Conservation (phyloP, 345 rosid genomes). For the Gossypium sturtianum region DNA sequence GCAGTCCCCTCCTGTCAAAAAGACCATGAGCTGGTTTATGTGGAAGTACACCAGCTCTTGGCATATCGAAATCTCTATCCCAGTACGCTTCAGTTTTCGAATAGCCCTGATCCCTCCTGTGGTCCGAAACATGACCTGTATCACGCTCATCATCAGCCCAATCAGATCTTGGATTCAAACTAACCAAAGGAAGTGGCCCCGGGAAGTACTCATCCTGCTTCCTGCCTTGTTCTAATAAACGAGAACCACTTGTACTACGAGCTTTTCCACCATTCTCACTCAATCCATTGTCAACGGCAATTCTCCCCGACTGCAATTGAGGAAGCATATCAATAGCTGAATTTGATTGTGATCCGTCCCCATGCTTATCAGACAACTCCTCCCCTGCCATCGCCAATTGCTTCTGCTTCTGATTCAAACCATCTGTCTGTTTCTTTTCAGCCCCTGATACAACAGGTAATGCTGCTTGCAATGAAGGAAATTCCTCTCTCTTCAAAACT, state of each 20-base stretch:
- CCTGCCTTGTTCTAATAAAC: constrained; percentile 35
- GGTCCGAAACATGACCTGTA: constrained; percentile 59
- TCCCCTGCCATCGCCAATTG: constrained; percentile 30
- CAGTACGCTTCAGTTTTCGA: constrained; percentile 56
- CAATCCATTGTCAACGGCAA: constrained; percentile 27
- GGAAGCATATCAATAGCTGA: constrained; percentile 59
- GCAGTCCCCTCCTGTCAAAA: constrained; percentile 54
- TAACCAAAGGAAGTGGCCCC: constrained; percentile 72
- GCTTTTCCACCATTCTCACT: constrained; percentile 35
- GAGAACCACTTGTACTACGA: constrained; percentile 31
- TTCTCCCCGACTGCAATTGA: constrained; percentile 42
- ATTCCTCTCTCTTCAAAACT: constrained; percentile 88
- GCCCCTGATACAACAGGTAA: constrained; percentile 46
- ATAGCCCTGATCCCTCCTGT: constrained; percentile 59
- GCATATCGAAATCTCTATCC: constrained; percentile 75
- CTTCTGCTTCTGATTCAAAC: constrained; percentile 59
- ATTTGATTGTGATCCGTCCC: constrained; percentile 27
- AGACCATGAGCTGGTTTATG: constrained; percentile 49
- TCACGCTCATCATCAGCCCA: constrained; percentile 99
- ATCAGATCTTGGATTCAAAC: constrained; percentile 82
- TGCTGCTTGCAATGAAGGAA: constrained; percentile 80
- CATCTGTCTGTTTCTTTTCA: constrained; percentile 75
- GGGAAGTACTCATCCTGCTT: constrained; percentile 60
- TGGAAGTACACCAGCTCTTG: constrained; percentile 50
- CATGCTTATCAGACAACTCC: constrained; percentile 36